Conservation (phyloP, 2,329 filamentous ascomycete species). For the Cytospora schulzeri region DNA sequence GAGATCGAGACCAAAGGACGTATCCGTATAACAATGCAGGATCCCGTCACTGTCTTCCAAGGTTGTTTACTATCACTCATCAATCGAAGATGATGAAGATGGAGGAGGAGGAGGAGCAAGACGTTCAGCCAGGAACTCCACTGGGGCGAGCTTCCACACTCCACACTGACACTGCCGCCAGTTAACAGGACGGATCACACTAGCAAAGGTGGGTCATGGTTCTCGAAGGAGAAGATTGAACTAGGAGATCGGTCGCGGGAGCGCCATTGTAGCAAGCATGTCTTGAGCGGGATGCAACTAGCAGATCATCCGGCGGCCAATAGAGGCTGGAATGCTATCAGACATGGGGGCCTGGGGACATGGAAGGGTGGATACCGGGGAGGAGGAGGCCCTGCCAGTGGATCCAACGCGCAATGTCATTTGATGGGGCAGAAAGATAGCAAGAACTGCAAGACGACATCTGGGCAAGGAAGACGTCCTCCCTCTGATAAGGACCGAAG, state of each 20-base stretch:
- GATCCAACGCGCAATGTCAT: neutral
- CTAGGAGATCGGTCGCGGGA: too few species aligned
- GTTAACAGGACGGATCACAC: too few species aligned
- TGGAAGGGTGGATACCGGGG: neutral
- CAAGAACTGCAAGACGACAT: too few species aligned
- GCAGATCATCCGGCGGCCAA: neutral
- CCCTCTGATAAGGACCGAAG: neutral
- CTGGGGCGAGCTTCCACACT: too few species aligned
- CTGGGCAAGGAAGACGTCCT: neutral
- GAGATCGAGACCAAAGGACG: too few species aligned
- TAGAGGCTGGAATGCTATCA: neutral
- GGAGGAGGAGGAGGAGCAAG: neutral
- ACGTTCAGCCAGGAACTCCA: neutral
- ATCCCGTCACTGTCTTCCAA: too few species aligned
- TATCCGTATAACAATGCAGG: too few species aligned
- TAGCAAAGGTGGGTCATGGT: neutral
- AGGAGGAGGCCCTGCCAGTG: too few species aligned
- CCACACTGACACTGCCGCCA: too few species aligned
- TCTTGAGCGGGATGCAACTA: neutral
- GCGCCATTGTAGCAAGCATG: too few species aligned
- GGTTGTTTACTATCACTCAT: too few species aligned
- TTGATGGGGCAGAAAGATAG: neutral
- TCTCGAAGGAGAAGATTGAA: neutral
- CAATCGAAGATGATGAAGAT: too few species aligned
- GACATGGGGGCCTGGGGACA: neutral